Evolutionary conservation across 1,139 yeast species (phyloP), one percentile per base, ranked within the genome.

Genomic region (Arxiozyma heterogenica): DNA sequence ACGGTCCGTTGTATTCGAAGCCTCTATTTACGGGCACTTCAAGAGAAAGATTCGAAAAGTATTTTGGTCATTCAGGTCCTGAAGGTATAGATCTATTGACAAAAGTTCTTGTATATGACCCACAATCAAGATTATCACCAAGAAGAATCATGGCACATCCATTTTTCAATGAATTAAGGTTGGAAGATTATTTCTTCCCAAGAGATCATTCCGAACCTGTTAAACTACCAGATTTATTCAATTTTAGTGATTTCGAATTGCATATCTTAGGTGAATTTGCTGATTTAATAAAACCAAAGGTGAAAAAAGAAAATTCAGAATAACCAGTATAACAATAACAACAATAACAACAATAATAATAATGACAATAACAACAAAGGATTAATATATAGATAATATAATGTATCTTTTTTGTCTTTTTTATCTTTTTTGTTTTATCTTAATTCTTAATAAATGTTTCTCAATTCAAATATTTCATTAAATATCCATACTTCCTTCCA

Each of bases 21-120:
- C 86, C 85, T 60, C 68, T 84, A 51, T 85, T 84, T 66, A 75
- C 80, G 53, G 83, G 90, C 53, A 71, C 80, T 25, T 72, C 83
- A 20, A 62, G 80, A 63, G 68, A 84, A 55, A 75, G 91, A 65
- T 86, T 85, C 65, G 78, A 78, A 64, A 86, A 83, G 65, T 82
- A 84, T 50, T 83, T 86, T 63, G 78, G 83, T 57, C 80, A 82
- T 64, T 83, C 87, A 12, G 86, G 89, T 30, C 78, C 81, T 3
- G 82, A 79, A 59, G 93, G 89, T 44, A 75, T 86, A 57, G 91
- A 85, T 68, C 74, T 86, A 60, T 71, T 86, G 61, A 77, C 83
- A 78, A 80, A 78, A 59, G 82, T 86, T 4, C 74, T 86, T 59
- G 87, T 84, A 15, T 86, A 86, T 67, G 88, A 83, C 61, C 94